Base-by-base conservation (phyloP, 2,329 filamentous ascomycete genomes). In the Paraphaeosphaeria minitans region DNA sequence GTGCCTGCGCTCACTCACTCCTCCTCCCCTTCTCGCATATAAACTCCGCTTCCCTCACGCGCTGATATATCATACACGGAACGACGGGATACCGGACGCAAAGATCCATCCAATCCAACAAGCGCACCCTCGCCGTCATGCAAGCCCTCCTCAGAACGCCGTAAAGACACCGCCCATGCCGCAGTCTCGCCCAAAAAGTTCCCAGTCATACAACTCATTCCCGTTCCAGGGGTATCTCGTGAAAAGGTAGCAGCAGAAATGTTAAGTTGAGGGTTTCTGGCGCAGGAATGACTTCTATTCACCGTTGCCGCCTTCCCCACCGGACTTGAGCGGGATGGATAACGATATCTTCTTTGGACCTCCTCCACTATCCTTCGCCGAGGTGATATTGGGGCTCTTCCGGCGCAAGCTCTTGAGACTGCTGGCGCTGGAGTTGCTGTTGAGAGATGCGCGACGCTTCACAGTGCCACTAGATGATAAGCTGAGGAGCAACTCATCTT, bases 401-500 rank as follows among this genome's bases (percentile, higher is more conserved):
- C 79, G 72, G 48, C 78, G 74, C 41, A 82, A 70, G 58, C 66
- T 75, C 35, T 71, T 73, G 33, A 74, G 47, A 49, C 68, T 76
- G 22, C 67, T 65, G n/a, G 64, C 72, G 53, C 70, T 74, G 46
- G 70, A 63, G 45, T 71, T 74, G 60, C 75, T 76, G 22, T 67
- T 71, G 35, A 69, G 62, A 7, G 75, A 76, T 42, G 74, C 79
- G 55, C 78, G 81, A 31, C 81, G 74, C 58, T 82, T 79, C 53
- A 16, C 37, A 39, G 80, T 79, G 13, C 72, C 73, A 49, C 77
- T 71, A n/a, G 72, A 69, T 16, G 91, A 87, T 67, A 97, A 83
- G 77, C 95, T 96, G 55, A 88, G 88, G n/a, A 98, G 65, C 13
- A 76, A 80, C 70, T 94, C 92, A 64, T 97, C 93, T 56, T 97